phyloP scores from a whole-genome alignment of 2,329 filamentous ascomycete species.

The Trichoderma hamatum region DNA sequence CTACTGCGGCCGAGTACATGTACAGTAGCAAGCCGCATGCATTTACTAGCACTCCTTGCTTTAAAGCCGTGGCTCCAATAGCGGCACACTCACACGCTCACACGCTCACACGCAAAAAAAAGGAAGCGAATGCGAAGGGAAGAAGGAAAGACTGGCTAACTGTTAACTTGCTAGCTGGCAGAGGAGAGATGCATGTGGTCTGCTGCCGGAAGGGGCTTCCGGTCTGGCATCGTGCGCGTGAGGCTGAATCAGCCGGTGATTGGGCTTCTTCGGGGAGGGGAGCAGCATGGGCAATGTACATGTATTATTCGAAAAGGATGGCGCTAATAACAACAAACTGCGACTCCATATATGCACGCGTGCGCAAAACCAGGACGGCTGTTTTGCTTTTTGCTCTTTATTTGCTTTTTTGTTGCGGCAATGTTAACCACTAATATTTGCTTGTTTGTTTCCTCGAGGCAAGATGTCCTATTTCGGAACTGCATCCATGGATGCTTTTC shows the following conservation, averaged over 20 bases:
- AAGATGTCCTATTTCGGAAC: constrained; percentile 29
- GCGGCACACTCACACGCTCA: too few species aligned
- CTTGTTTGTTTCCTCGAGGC: constrained; percentile 32
- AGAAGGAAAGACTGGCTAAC: background rate
- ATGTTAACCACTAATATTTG: background rate
- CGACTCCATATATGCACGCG: constrained; percentile 1
- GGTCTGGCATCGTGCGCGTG: background rate
- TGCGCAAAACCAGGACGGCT: background rate
- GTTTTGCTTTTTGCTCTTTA: background rate
- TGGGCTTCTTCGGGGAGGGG: background rate
- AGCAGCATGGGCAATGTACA: background rate
- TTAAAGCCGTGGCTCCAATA: background rate
- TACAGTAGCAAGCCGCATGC: background rate
- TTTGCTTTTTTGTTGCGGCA: background rate
- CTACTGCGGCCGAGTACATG: background rate
- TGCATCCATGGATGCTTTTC: background rate
- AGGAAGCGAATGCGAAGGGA: background rate
- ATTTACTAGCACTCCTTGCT: background rate
- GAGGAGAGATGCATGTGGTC: constrained; percentile 6
- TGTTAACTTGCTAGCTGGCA: background rate
- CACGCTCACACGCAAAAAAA: background rate
- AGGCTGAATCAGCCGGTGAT: constrained; percentile 20
- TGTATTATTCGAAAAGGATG: background rate
- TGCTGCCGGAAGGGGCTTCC: background rate
- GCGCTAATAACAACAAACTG: background rate